Conservation (phyloP, 768 basidiomycete species). For the Phlebiopsis gigantea region DNA sequence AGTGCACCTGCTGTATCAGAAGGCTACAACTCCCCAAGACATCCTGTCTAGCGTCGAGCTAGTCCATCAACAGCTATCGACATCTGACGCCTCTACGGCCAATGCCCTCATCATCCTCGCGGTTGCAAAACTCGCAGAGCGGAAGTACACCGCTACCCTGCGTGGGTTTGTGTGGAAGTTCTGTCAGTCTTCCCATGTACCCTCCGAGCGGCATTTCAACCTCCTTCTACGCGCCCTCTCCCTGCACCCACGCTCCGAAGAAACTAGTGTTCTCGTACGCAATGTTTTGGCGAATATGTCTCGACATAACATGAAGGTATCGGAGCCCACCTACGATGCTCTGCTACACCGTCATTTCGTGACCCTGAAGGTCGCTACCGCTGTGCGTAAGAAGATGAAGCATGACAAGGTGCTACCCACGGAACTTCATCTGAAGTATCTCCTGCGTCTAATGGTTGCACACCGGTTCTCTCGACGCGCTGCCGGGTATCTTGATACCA, state of each 20-base stretch:
- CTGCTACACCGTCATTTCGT: background rate
- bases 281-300: conserved; percentile 13
- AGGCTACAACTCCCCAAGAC: background rate
- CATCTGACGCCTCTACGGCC: background rate
- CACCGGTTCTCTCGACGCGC: background rate
- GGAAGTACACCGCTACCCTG: background rate
- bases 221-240: conserved; percentile 15
- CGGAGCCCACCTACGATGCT: background rate
- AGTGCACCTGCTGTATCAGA: conserved; percentile 8
- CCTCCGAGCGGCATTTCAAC: conserved; percentile 14
- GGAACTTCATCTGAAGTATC: conserved; percentile 2
- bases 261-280: conserved; percentile 7
- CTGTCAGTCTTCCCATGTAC: background rate
- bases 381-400: background rate
- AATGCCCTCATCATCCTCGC: conserved; percentile 1
- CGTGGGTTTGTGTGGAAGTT: conserved; percentile 1
- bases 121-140: conserved; percentile 2
- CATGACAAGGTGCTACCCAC: background rate
- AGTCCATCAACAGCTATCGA: background rate
- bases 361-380: conserved; percentile 1
- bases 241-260: background rate
- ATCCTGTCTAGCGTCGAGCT: background rate
- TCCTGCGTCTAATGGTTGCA: conserved; percentile 1
- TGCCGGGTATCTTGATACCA: background rate
- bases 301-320: background rate